phyloP scores from a whole-genome alignment of 129 eudicot genomes.

The Oenanthe sinensis region DNA sequence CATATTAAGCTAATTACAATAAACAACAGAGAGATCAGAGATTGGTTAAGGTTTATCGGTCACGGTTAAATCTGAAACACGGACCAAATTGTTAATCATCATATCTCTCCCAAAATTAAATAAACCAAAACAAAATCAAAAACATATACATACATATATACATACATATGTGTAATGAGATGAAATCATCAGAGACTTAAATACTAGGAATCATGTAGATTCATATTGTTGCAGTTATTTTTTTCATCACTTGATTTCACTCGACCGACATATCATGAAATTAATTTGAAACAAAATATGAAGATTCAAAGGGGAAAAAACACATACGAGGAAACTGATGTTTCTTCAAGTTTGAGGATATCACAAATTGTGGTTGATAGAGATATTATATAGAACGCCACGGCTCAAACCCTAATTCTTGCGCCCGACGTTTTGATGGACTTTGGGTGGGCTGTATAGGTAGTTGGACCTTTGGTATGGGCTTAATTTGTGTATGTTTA shows the following conservation, averaged over 20 bases:
- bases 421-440: background rate
- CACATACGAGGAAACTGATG: background rate
- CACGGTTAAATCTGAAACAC: constrained; percentile 77
- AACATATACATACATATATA: background rate
- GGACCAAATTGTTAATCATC: constrained; percentile 75
- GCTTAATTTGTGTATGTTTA: background rate
- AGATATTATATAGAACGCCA: background rate
- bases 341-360: background rate
- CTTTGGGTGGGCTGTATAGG: background rate
- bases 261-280: background rate
- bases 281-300: background rate
- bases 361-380: background rate
- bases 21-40: constrained; percentile 36
- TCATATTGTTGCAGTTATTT: constrained; percentile 61
- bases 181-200: constrained; percentile 64
- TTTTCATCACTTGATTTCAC: constrained; percentile 43
- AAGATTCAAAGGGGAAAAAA: background rate
- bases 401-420: background rate
- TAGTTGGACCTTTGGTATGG: background rate
- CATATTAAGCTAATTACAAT: background rate
- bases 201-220: constrained; percentile 43
- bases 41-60: constrained; percentile 53
- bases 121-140: background rate
- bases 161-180: background rate
- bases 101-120: constrained; percentile 22